Percentiles rank a stretch among this genome's conserved stretches.
Evolutionary conservation across 306 rosid genomes (phyloP).

Genomic region (Cucurbita pepo): DNA sequence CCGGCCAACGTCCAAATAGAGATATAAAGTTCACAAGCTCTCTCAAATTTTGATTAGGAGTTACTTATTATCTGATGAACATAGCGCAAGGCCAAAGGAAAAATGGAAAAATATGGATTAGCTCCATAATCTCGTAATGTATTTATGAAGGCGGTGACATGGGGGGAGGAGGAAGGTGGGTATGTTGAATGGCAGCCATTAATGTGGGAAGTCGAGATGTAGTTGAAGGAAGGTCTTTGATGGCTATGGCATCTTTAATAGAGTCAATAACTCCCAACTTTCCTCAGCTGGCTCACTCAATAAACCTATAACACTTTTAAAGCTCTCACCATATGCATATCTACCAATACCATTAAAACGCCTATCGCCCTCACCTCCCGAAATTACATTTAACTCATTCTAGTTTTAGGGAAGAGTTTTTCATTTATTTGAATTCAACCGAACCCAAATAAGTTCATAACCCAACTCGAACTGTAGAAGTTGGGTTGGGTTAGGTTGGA

Average conservation of each 20-base stretch:
- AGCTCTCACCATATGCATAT: not conserved
- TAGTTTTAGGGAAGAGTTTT: too few relatives aligned
- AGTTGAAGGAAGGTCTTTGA: constrained; percentile 8
- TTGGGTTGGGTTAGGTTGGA: too few relatives aligned
- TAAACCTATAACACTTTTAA: not conserved
- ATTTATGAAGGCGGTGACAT: constrained; percentile 5
- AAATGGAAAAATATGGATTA: not conserved
- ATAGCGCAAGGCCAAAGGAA: not conserved
- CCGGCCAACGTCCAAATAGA: not conserved
- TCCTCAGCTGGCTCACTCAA: constrained; percentile 4
- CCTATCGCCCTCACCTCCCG: not conserved
- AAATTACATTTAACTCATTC: too few relatives aligned
- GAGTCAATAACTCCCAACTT: constrained; percentile 3
- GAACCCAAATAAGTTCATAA: too few relatives aligned
- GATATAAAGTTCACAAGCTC: not conserved
- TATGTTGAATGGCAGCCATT: not conserved
- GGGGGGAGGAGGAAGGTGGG: constrained; percentile 1
- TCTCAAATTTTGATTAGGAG: not conserved
- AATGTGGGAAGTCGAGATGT: constrained; percentile 4
- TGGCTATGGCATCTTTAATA: constrained; percentile 3
- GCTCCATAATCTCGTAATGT: not conserved
- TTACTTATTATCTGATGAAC: not conserved
- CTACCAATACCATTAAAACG: not conserved
- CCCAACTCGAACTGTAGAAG: too few relatives aligned
- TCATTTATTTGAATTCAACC: too few relatives aligned